These are phyloP conservation scores for Citrus unshiu DNA, from an alignment of 345 rosid genomes.

Conservation along the genomic window DNA sequence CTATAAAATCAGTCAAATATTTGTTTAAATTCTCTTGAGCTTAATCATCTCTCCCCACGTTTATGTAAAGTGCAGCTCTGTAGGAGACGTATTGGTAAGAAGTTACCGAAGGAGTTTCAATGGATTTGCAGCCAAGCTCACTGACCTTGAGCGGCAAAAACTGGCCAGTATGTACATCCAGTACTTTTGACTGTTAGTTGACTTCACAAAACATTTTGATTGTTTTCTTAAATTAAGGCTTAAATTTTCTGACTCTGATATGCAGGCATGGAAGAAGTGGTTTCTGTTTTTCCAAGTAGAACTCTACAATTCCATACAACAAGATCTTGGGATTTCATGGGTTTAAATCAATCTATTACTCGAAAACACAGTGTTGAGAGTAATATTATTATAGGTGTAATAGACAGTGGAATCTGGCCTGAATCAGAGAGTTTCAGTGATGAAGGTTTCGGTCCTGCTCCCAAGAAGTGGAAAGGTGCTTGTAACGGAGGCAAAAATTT, in stretches of 20 bases:
- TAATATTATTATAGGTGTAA: constrained; percentile 31
- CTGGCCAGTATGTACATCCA: constrained; percentile 25
- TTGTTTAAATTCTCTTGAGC: neutral
- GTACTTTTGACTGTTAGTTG: too few species aligned
- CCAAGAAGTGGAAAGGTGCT: constrained; percentile 43
- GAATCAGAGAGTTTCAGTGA: constrained; percentile 44
- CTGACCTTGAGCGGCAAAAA: constrained; percentile 25
- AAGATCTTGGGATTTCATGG: constrained; percentile 47
- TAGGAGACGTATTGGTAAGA: constrained; percentile 16
- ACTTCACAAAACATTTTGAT: neutral
- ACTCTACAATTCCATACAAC: constrained; percentile 27
- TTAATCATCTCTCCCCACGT: too few species aligned
- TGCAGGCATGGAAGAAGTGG: constrained; percentile 22
- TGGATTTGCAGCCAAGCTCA: constrained; percentile 47
- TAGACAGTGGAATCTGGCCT: constrained; percentile 41
- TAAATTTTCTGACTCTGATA: neutral
- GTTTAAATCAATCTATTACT: constrained; percentile 15
- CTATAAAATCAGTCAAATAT: too few species aligned
- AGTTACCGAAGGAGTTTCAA: constrained; percentile 44
- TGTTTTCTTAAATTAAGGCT: too few species aligned
- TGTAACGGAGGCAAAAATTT: constrained; percentile 37
- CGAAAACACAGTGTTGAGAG: neutral
- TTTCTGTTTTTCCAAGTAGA: constrained; percentile 34
- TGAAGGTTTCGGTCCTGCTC: constrained; percentile 45
- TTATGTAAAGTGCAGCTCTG: constrained; percentile 1